Evolutionary conservation across 1,284 basidiomycete genomes (phyloP), one percentile per base, ranked within the genome.

Genomic region (Mycosarcoma mackinlayi): DNA sequence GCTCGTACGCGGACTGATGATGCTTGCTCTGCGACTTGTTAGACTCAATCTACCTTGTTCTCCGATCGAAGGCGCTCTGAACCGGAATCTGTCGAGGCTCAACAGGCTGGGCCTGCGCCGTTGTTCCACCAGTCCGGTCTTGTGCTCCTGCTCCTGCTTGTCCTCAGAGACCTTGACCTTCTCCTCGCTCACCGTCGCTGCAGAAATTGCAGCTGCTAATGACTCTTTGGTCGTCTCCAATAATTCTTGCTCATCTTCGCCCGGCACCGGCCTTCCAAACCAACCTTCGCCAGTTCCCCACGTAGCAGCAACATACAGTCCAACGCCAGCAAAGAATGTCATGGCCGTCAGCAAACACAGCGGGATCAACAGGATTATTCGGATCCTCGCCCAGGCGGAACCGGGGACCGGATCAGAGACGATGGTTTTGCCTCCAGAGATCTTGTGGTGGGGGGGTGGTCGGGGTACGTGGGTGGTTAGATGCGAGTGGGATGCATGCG

Each of bases 231-330:
- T n/a, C n/a, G n/a, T n/a, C n/a, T n/a, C n/a, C n/a, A n/a, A n/a
- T n/a, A n/a, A n/a, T n/a, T n/a, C 30, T 3, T 2, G 37, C n/a
- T 13, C 25, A 24, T 33, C 39, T 8, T 16, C 18, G 14, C 4
- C 13, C 5, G 39, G 16, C 2, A 37, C n/a, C n/a, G 50, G 45
- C 14, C 39, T 9, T 8, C 52, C 59, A 10, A 62, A 62, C 59
- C 59, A 62, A 2, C 59, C 59, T 23, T 62, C 59, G 5, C 59
- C 52, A 24, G 39, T 49, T 1, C 59, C 59, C 59, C 52, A 62
- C 4, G 52, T 62, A 3, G 59, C 59, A 5, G 59, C 52, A 1
- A 55, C 19, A 14, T 55, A 62, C 40, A 62, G 4, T 14, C 21
- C 52, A 1, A 62, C 18, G 1, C 59, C 59, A 1, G 19, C 16